Percentiles rank a stretch among this genome's conserved stretches.
Evolutionary conservation across 129 eudicot genomes (phyloP).

Genomic region (Flaveria sonorensis): DNA sequence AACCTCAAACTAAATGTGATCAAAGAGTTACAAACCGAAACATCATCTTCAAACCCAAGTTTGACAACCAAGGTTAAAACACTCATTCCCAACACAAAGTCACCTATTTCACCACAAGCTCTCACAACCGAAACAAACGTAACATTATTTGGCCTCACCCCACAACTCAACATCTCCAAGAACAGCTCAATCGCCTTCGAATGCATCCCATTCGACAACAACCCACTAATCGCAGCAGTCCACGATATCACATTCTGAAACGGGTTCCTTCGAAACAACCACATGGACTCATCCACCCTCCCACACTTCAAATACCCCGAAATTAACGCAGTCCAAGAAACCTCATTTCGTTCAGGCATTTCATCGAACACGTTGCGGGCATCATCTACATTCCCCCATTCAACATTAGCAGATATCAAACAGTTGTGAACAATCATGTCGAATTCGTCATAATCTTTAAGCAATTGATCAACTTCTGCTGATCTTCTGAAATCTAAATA

Average conservation of each 20-base stretch:
- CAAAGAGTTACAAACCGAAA: slow-evolving; percentile 63
- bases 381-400: slow-evolving; percentile 44
- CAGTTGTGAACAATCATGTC: slow-evolving; percentile 64
- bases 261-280: slow-evolving; percentile 49
- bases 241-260: slow-evolving; percentile 56
- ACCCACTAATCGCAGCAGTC: slow-evolving; percentile 70
- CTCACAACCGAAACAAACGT: slow-evolving; percentile 57
- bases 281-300: slow-evolving; percentile 58
- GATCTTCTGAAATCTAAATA: slow-evolving; percentile 49
- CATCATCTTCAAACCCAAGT: slow-evolving; percentile 53
- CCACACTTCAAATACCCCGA: slow-evolving; percentile 61
- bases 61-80: slow-evolving; percentile 48
- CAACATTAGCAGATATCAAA: slow-evolving; percentile 52
- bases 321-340: slow-evolving; percentile 74
- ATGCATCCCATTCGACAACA: slow-evolving; percentile 53
- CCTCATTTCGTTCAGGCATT: slow-evolving; percentile 77
- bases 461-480: slow-evolving; percentile 49
- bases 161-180: slow-evolving; percentile 50
- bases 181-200: slow-evolving; percentile 43
- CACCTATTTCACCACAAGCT: slow-evolving; percentile 53
- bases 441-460: slow-evolving; percentile 55
- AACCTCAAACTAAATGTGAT: slow-evolving; percentile 56
- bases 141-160: slow-evolving; percentile 59
- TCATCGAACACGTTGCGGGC: slow-evolving; percentile 67
- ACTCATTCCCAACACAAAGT: slow-evolving; percentile 46